Base-by-base conservation (phyloP, 768 basidiomycete genomes). In the Xerocomus potaroensis region DNA sequence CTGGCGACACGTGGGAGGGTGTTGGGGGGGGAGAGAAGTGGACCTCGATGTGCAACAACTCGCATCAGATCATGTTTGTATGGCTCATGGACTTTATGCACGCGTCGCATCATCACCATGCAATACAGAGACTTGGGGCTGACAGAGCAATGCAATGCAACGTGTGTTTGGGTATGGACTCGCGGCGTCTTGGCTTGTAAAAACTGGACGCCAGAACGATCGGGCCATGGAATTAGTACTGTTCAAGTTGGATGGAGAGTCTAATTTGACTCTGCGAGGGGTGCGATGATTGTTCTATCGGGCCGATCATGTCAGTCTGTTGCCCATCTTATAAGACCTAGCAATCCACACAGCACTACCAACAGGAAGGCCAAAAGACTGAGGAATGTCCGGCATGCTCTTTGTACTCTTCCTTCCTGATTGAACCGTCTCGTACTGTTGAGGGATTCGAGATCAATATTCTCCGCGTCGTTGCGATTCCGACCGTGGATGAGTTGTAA, bases 361-460 rank as follows among this genome's bases (percentile, higher is more conserved):
- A 67, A 26, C 15, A 57, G 18, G 16, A 59, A 12, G 1, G 64
- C 64, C 6, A 55, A 48, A 37, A 41, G 49, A 33, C 29, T 58
- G 15, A 68, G 33, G 14, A 54, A 43, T 8, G 43, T 43, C 30
- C 35, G 43, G 21, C 58, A 55, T 7, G 38, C 32, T 41, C 49
- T 56, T 40, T 54, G 62, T 19, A 44, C 19, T 19, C 48, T 49
- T 3, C 53, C 47, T n/a, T 56, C 53, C 3, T 26, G 39, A 12
- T 32, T 23, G 22, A 15, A 27, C 12, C 49, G 47, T 15, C 39
- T 24, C 8, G 32, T 41, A 24, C 16, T 47, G 22, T 39, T 37
- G 21, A 53, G 43, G 26, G 49, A 56, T 31, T 66, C 64, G 0
- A 62, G 38, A 35, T 66, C 64, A 1, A 64, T 18, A 0, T 15